Conservation (phyloP, 2,329 filamentous ascomycete species). For the Cladophialophora exuberans region DNA sequence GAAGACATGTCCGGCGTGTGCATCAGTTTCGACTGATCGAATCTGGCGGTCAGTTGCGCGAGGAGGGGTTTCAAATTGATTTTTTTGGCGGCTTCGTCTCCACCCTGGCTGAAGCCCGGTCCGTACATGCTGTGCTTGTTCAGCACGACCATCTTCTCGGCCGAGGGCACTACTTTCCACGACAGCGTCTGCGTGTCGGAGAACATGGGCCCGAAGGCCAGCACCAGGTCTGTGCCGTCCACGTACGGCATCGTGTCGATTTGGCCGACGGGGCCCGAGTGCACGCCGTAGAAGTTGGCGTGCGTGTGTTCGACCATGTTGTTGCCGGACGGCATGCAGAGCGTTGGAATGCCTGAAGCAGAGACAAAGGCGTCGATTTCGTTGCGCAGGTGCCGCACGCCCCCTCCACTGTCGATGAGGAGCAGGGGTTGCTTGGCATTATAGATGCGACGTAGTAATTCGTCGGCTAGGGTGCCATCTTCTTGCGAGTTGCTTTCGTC, state of each 20-base stretch:
- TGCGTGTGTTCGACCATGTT: constrained; percentile 77
- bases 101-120: constrained; percentile 54
- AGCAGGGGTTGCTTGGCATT: constrained; percentile 75
- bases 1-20: constrained; percentile 13
- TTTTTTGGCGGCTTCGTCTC: constrained; percentile 4
- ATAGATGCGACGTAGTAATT: constrained; percentile 73
- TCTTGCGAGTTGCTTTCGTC: constrained; percentile 69
- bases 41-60: background rate
- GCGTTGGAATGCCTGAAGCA: constrained; percentile 75
- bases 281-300: constrained; percentile 79
- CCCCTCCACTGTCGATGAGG: constrained; percentile 80
- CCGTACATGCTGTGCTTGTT: constrained; percentile 74
- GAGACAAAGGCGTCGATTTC: constrained; percentile 74
- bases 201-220: constrained; percentile 49
- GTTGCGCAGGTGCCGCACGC: constrained; percentile 72
- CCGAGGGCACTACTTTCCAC: constrained; percentile 77
- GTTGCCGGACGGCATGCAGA: constrained; percentile 91
- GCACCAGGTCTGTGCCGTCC: constrained; percentile 45
- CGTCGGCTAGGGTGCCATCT: constrained; percentile 65
- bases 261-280: constrained; percentile 76
- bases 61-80: constrained; percentile 15
- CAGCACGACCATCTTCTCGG: constrained; percentile 78
- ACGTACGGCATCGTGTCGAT: constrained; percentile 48
- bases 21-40: background rate
- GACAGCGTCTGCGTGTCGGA: constrained; percentile 62